phyloP scores from a whole-genome alignment of 441 rosid genomes.

The Bruguiera hainesii region DNA sequence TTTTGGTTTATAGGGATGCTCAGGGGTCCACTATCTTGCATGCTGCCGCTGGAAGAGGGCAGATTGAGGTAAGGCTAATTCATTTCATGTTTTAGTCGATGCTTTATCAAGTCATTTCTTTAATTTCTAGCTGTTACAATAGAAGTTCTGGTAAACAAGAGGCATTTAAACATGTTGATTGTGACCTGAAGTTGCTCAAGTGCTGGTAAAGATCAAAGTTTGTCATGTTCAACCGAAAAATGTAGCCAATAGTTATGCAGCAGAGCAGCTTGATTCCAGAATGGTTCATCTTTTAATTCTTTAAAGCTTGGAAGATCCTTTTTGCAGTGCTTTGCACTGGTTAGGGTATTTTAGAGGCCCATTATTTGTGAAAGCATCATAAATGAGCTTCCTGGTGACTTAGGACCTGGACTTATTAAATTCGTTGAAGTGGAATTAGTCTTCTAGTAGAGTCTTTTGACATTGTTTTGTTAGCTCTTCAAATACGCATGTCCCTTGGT shows the following conservation, averaged over 20 bases:
- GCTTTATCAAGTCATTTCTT: neutral
- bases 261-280: neutral
- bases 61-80: constrained; percentile 53
- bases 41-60: constrained; percentile 82
- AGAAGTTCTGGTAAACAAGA: too few relatives aligned
- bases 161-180: neutral
- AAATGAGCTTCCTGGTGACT: neutral
- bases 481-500: neutral
- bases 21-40: constrained; percentile 76
- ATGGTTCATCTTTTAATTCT: neutral
- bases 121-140: neutral
- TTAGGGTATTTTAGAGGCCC: neutral
- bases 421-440: neutral
- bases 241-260: neutral
- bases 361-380: too few relatives aligned
- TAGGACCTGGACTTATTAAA: neutral
- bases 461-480: neutral
- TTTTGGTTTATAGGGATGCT: constrained; percentile 49
- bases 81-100: neutral
- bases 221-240: neutral
- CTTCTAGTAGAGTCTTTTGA: neutral
- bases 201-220: neutral
- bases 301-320: neutral
- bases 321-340: neutral
- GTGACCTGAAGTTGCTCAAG: neutral